Base-by-base conservation (phyloP, 2,329 filamentous ascomycete species). In the Penicillium brevicompactum region DNA sequence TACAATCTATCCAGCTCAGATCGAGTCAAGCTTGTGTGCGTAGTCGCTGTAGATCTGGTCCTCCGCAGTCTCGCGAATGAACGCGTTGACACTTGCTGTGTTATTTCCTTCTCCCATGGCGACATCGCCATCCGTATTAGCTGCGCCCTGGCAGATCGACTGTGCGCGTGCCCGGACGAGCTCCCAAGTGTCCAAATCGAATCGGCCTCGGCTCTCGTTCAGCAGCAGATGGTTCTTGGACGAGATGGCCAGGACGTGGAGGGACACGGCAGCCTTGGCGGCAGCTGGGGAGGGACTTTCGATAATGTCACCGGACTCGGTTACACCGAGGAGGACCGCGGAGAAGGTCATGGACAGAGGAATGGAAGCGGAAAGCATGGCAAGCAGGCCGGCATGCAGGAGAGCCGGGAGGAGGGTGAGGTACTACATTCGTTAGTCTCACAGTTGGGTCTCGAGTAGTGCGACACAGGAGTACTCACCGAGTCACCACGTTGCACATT, bases 191-290 rank as follows among this genome's bases (percentile, higher is more conserved):
- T 85, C 81, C 61, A 89, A 79, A 45, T 85, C 84, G 69, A 97
- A 97, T 3, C 77, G 76, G 0, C 93, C 93, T 66, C 93, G 86
- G 67, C 91, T 96, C 75, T 96, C 90, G 32, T 84, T 87, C 41
- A 96, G 75, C 21, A 97, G 75, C 49, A 96, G 77, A 56, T 90
- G 86, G 8, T 87, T 84, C 49, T 85, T 79, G 1, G 87, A 86
- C n/a, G 87, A 88, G 70, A 94, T 96, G 5, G 87, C 88, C 55
- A 97, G 81, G n/a, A 89, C 90, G 70, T 97, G 93, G 21, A 90
- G 76, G 5, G 91, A 95, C 52, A 78, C 80, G 10, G 89, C 87
- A 44, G 77, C 75, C 60, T 85, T 80, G 44, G 87, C 80, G 57
- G 89, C 81, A 21, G 83, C 78, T 5, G 85, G 79, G 4, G 83